A percentile compares a stretch with the other conserved stretches of the same genome.
These are phyloP conservation scores for Platanus orientalis DNA, from an alignment of 164 flowering plant genomes.

Conservation along the genomic window DNA sequence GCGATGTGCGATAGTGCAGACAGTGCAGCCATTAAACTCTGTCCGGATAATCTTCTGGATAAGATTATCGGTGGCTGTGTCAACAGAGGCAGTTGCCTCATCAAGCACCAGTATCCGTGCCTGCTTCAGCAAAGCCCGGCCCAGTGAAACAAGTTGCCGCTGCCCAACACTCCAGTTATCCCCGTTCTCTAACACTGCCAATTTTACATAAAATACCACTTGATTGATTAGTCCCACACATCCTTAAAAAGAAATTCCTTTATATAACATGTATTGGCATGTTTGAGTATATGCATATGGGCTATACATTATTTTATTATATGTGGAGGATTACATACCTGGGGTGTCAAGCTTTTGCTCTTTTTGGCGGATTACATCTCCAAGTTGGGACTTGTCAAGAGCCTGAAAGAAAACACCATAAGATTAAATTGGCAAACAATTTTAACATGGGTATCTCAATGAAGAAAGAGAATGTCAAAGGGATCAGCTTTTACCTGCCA, in stretches of 20 bases:
- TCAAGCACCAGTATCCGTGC: slow-evolving; percentile 90
- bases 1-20: slow-evolving; percentile 97
- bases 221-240: slow-evolving; percentile 1
- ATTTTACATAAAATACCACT: slow-evolving; percentile 2
- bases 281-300: background rate
- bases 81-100: slow-evolving; percentile 98
- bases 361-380: slow-evolving; percentile 68
- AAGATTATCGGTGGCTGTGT: slow-evolving; percentile 91
- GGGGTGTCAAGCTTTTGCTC: slow-evolving; percentile 83
- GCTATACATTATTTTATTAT: background rate
- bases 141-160: slow-evolving; percentile 89
- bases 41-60: slow-evolving; percentile 87
- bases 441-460: background rate
- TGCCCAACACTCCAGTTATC: slow-evolving; percentile 99
- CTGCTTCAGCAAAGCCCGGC: slow-evolving; percentile 88
- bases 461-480: background rate
- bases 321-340: slow-evolving; percentile 38
- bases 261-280: background rate
- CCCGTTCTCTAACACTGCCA: slow-evolving; percentile 89
- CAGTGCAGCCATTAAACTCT: slow-evolving; percentile 87
- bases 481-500: slow-evolving; percentile 64
- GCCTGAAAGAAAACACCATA: slow-evolving; percentile 50
- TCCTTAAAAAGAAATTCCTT: background rate
- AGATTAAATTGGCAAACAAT: background rate
- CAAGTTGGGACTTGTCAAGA: slow-evolving; percentile 92